phyloP scores from a whole-genome alignment of 805 yeast genomes.

The Suhomyces xylopsoci region DNA sequence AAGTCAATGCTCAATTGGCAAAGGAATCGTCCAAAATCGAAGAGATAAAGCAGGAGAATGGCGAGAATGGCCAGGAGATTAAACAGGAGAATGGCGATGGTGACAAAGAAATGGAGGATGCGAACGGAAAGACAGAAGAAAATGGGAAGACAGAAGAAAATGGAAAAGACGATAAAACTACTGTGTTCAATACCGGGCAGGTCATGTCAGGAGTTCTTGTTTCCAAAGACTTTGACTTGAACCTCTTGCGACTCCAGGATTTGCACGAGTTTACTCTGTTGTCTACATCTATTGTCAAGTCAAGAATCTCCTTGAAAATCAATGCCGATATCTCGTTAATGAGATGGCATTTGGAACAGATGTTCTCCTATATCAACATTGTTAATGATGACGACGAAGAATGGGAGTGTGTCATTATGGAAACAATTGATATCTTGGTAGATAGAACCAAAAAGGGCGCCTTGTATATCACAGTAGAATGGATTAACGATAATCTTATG shows the following conservation, averaged over 20 bases:
- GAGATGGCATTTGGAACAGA: conserved; percentile 87
- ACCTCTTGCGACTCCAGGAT: conserved; percentile 79
- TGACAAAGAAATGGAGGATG: conserved; percentile 5
- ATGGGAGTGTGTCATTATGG: conserved; percentile 47
- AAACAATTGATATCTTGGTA: conserved; percentile 41
- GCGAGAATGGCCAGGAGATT: background rate
- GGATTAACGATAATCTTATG: conserved; percentile 80
- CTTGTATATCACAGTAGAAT: conserved; percentile 64
- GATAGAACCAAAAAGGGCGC: conserved; percentile 37
- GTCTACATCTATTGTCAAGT: conserved; percentile 79
- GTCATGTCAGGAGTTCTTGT: conserved; percentile 79
- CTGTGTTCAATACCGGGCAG: conserved; percentile 18
- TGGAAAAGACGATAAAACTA: conserved; percentile 2
- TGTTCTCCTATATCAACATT: conserved; percentile 85
- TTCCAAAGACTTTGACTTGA: conserved; percentile 85
- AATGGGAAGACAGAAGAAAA: background rate
- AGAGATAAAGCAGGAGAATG: conserved; percentile 32
- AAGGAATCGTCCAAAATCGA: conserved; percentile 38
- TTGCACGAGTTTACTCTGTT: conserved; percentile 85
- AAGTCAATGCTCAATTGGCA: conserved; percentile 44
- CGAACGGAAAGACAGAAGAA: conserved; percentile 1
- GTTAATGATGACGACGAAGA: conserved; percentile 50
- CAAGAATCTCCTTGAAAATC: conserved; percentile 73
- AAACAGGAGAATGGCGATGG: conserved; percentile 5
- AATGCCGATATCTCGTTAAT: conserved; percentile 79